phyloP scores from a whole-genome alignment of 2,329 filamentous ascomycete genomes.

The Sclerotinia subarctica region DNA sequence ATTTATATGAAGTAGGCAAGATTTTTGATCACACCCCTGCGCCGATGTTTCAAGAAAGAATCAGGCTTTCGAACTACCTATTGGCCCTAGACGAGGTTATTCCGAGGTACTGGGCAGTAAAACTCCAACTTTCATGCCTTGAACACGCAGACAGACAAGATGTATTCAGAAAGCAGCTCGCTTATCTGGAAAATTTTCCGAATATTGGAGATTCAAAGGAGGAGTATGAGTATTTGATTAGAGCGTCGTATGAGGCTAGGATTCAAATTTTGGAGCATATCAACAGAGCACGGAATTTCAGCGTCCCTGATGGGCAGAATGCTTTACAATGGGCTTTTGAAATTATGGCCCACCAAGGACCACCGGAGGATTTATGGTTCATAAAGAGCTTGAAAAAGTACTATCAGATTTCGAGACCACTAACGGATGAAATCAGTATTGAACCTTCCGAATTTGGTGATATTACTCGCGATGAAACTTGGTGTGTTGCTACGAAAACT shows the following conservation, averaged over 20 bases:
- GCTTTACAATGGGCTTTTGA: neutral
- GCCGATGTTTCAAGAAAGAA: neutral
- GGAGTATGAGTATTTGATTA: neutral
- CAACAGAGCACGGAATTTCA: neutral
- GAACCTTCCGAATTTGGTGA: neutral
- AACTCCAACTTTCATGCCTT: neutral
- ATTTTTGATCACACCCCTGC: neutral
- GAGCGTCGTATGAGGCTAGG: neutral
- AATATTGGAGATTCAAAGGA: neutral
- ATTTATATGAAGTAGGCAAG: neutral
- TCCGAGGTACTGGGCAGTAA: neutral
- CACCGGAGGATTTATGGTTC: neutral
- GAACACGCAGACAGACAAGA: neutral
- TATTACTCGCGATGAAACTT: neutral
- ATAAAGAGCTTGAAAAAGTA: neutral
- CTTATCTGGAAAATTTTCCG: neutral
- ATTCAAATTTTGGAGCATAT: neutral
- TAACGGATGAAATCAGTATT: neutral
- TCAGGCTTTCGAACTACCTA: neutral
- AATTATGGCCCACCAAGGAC: neutral
- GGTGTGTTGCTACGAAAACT: neutral
- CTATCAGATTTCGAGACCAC: neutral
- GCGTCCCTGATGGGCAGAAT: no score
- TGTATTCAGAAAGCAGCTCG: neutral
- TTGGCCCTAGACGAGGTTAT: neutral